phyloP scores from a whole-genome alignment of 2,329 filamentous ascomycete genomes.

The Phoma sp. region DNA sequence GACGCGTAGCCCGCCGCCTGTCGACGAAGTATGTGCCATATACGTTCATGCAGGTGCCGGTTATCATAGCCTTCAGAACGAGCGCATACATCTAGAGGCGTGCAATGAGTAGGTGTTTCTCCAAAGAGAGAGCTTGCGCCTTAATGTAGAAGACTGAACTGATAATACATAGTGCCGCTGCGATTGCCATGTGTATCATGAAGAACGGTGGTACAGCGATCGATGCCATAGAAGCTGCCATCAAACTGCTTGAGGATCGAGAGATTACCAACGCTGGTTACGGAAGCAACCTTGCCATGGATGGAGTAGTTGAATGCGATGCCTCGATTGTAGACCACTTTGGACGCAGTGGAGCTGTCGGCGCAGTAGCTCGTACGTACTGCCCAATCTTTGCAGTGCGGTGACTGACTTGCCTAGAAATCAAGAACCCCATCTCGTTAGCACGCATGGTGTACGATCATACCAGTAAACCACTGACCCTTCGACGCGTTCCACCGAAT shows the following conservation, averaged over 20 bases:
- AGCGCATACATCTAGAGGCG: slow-evolving; percentile 81
- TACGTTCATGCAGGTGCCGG: slow-evolving; percentile 97
- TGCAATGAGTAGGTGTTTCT: slow-evolving; percentile 81
- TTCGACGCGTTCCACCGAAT: slow-evolving; percentile 90
- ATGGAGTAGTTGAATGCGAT: slow-evolving; percentile 93
- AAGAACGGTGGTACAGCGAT: slow-evolving; percentile 79
- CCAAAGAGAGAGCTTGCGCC: too few species aligned
- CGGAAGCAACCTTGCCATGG: slow-evolving; percentile 91
- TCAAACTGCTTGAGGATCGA: slow-evolving; percentile 87
- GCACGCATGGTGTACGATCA: slow-evolving; percentile 83
- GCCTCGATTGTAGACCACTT: slow-evolving; percentile 90
- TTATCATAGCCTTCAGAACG: slow-evolving; percentile 88
- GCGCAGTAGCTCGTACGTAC: slow-evolving; percentile 83
- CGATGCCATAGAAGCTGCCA: slow-evolving; percentile 88
- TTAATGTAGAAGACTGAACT: slow-evolving; percentile 13
- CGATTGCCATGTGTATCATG: slow-evolving; percentile 80
- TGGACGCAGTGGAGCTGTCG: slow-evolving; percentile 90
- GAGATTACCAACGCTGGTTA: slow-evolving; percentile 97
- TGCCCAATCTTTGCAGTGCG: background rate
- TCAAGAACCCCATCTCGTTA: slow-evolving; percentile 90
- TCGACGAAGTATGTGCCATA: slow-evolving; percentile 72
- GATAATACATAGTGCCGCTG: slow-evolving; percentile 70
- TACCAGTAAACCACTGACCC: slow-evolving; percentile 77
- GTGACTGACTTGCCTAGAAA: slow-evolving; percentile 61
- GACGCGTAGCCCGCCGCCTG: slow-evolving; percentile 44